Base-by-base conservation (phyloP, 2,329 filamentous ascomycete species). In the Ceratocystis eucalypticola region DNA sequence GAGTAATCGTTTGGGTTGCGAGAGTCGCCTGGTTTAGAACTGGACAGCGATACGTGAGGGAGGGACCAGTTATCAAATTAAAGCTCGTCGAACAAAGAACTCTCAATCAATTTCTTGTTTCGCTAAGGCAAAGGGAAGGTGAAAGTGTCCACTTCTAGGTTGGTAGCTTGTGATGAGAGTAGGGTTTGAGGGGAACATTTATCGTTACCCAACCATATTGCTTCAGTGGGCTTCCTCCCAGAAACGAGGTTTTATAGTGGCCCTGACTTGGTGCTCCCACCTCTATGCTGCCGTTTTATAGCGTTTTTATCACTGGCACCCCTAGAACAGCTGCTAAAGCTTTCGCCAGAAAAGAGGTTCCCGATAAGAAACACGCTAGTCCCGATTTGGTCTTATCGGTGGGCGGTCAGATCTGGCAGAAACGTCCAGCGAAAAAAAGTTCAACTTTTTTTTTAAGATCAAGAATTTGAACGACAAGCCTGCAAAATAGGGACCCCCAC, bases 361-460 rank as follows among this genome's bases (percentile, higher is more conserved):
- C 20, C 20, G 66, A 66, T 68, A 68, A 68, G 66, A 53, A 17
- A 2, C n/a, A 17, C 22, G 48, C 50, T 65, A 65, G 64, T 48
- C 64, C 33, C 22, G 45, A 65, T 64, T 37, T 22, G 66, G 61
- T 37, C 59, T 68, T 64, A 68, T 68, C 66, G 17, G 15, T 28
- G 62, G 65, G 69, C 69, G 69, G 69, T 69, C 50, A 59, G n/a
- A 1, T 7, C 15, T 28, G 69, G 69, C 69, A 70, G 64, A 70
- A 69, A 65, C 50, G 45, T 50, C 20, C 50, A 65, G 59, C 45
- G 48, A 66, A 66, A 69, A 70, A 70, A 69, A 69, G 65, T 65
- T 67, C 57, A 66, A 64, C 68, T 69, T 73, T 75, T 74, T 75
- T 75, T 75, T 74, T 64, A 61, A 66, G 57, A 62, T 37, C 46